Base-by-base conservation (phyloP, 305 asterid genomes). In the Nicotiana rustica region DNA sequence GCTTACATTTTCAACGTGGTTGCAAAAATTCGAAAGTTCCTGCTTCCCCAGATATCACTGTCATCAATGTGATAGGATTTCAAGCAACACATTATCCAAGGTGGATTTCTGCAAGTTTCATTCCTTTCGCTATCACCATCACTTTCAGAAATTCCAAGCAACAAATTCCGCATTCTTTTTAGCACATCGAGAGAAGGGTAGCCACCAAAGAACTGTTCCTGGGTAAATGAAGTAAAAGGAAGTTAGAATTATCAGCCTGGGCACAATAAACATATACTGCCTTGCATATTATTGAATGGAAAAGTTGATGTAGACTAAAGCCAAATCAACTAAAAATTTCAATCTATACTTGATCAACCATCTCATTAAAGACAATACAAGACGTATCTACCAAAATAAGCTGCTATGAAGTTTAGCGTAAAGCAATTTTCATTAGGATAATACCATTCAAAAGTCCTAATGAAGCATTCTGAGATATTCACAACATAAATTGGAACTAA, bases 51-150 rank as follows among this genome's bases (percentile, higher is more conserved):
- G 19, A 61, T 13, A 69, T 94, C 89, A 67, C n/a, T 78, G 68
- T 83, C 67, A 67, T 90, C 90, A 4, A 79, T 38, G 70, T 87
- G 88, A 84, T 90, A 92, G 79, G 97, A 91, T 69, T 78, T 83
- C 87, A 94, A 75, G 88, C 96, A 94, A 82, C 94, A 89, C 44
- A 89, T 88, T 36, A 92, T 66, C 98, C 97, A 94, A 2, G 94
- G 94, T 29, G 96, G 97, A 82, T 88, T 87, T 85, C 94, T 87
- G 10, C 84, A 33, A 15, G 66, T 86, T 61, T 19, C 71, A 29
- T 68, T 73, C 71, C 6, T 76, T 59, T 77, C 85, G 6, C 69
- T 64, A 13, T 18, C 57, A 52, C 64, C 35, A 33, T 61, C 85
- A 67, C 62, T 85, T 55, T 77, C 86, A 10, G 82, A 68, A 71